A percentile compares a stretch with the other conserved stretches of the same genome.
phyloP scores from a whole-genome alignment of 257 asterid species.

The Solanum megistacrolobum region DNA sequence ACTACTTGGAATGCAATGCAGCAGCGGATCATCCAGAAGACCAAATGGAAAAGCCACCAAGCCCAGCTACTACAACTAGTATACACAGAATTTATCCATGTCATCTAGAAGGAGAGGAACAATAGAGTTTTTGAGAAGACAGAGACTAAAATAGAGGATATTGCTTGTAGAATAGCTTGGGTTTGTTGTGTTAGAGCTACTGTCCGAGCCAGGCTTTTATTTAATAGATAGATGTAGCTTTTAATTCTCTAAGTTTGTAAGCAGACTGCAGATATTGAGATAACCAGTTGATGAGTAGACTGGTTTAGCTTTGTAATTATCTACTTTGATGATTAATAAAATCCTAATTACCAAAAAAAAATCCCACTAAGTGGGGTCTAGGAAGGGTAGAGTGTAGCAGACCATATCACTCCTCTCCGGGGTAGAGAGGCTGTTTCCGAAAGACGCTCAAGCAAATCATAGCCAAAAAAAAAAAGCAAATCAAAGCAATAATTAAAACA shows the following conservation, averaged over 20 bases:
- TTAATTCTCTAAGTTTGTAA: background rate
- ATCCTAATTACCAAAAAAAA: background rate
- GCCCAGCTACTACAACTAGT: background rate
- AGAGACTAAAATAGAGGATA: background rate
- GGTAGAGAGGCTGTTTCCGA: background rate
- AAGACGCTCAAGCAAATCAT: background rate
- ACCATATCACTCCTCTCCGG: background rate
- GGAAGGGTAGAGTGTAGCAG: background rate
- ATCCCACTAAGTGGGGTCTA: background rate
- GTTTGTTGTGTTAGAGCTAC: background rate
- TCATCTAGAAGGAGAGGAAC: background rate
- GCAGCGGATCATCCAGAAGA: background rate
- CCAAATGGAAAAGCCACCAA: background rate
- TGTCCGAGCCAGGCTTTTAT: background rate
- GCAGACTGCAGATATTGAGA: background rate
- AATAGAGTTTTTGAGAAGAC: background rate
- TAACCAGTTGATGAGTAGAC: background rate
- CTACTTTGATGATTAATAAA: background rate
- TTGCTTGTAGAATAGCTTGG: background rate
- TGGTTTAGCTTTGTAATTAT: background rate
- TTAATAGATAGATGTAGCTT: background rate
- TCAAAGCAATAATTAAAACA: background rate
- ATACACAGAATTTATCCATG: background rate
- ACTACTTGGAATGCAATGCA: background rate
- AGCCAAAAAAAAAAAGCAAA: background rate